phyloP scores from a whole-genome alignment of 371 early-diverging fungal genomes.

The Mortierella sp. region DNA sequence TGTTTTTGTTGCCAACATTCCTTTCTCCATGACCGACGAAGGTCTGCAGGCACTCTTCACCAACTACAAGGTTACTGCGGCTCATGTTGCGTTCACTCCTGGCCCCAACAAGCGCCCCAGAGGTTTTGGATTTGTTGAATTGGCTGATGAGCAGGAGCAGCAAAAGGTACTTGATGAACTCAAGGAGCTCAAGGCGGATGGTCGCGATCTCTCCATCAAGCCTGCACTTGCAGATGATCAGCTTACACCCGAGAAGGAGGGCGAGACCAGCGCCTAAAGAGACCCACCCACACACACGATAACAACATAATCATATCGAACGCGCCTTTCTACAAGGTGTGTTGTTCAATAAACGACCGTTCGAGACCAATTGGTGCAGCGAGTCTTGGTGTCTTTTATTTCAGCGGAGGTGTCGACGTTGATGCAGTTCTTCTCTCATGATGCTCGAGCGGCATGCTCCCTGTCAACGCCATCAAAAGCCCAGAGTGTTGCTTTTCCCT shows the following conservation, averaged over 20 bases:
- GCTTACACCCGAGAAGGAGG: slow-evolving; percentile 9
- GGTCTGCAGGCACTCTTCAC: slow-evolving; percentile 80
- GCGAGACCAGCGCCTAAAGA: too few species aligned
- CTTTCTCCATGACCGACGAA: slow-evolving; percentile 84
- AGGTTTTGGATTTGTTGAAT: slow-evolving; percentile 91
- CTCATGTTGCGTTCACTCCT: slow-evolving; percentile 70
- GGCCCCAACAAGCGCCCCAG: slow-evolving; percentile 92
- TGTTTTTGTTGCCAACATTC: slow-evolving; percentile 93
- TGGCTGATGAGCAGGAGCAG: slow-evolving; percentile 83
- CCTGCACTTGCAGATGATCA: slow-evolving; percentile 74
- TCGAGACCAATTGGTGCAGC: too few species aligned
- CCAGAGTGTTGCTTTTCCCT: too few species aligned
- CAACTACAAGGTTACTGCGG: slow-evolving; percentile 78
- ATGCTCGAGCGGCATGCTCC: too few species aligned
- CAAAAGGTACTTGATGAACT: slow-evolving; percentile 75
- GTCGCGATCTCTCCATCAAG: slow-evolving; percentile 77
- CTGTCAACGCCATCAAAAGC: too few species aligned
- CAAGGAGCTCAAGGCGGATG: slow-evolving; percentile 70
- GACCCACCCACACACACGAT: too few species aligned
- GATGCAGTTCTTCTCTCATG: too few species aligned
- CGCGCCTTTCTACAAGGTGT: too few species aligned
- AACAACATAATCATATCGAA: too few species aligned
- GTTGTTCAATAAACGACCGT: too few species aligned
- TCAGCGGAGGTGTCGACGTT: too few species aligned
- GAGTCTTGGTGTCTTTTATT: too few species aligned